Conservation (phyloP, 2,329 filamentous ascomycete genomes). For the Neurospora sp. region DNA sequence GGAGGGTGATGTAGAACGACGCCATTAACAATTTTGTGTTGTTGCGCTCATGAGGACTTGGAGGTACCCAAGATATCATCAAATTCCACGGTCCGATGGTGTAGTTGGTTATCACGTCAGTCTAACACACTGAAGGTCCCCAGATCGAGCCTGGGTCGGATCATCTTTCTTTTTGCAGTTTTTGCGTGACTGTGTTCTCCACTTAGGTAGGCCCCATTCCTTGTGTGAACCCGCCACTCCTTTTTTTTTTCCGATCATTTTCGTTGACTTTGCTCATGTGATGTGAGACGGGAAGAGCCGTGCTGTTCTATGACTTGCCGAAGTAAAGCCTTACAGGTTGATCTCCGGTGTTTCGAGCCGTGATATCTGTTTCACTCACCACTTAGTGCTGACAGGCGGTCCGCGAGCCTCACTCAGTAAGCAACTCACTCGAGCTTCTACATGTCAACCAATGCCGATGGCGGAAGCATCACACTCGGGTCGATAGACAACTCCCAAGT, state of each 20-base stretch:
- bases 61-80: too few species aligned
- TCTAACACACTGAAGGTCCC: conserved; percentile 24
- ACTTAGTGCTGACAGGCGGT: neutral
- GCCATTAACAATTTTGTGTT: too few species aligned
- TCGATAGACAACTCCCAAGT: too few species aligned
- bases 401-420: neutral
- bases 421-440: too few species aligned
- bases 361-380: neutral
- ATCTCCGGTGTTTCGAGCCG: neutral
- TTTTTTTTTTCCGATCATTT: neutral
- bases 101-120: conserved; percentile 39
- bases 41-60: too few species aligned
- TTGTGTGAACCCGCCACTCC: neutral
- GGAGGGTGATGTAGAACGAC: too few species aligned
- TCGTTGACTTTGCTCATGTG: neutral
- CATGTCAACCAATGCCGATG: too few species aligned
- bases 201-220: neutral
- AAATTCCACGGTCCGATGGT: conserved; percentile 16
- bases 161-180: conserved; percentile 3
- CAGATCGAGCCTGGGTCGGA: conserved; percentile 20
- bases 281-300: neutral
- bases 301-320: neutral
- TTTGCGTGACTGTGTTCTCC: neutral
- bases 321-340: neutral
- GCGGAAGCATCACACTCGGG: too few species aligned